Base-by-base conservation (phyloP, 441 rosid species). In the Populus trichocarpa region DNA sequence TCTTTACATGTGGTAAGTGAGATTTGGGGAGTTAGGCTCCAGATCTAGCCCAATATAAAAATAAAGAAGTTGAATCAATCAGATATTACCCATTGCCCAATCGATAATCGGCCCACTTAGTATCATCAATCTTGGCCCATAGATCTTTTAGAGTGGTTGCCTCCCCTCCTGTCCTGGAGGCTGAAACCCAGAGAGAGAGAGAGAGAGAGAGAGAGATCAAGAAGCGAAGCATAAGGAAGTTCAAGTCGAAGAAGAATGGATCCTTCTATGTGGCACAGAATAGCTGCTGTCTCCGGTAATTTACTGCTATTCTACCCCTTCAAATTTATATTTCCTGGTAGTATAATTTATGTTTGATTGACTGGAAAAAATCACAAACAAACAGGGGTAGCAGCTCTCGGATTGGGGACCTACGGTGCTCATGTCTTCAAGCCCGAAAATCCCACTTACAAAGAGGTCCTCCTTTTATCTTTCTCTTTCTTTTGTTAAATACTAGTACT, bases 351-450 rank as follows among this genome's bases (percentile, higher is more conserved):
- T 42, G 18, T 26, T 61, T 38, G 53, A 26, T 35, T 5, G 40
- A 30, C 65, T 83, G 77, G 74, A 6, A 32, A 6, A n/a, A 33
- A 33, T 33, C 57, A 14, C 57, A 46, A 46, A 46, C 57, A 12
- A 73, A 74, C 84, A 93, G 98, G 98, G 67, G 85, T 90, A 64
- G 95, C 95, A 25, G 98, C 95, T 69, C 90, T 96, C 77, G 98
- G 91, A 8, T 85, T 96, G 80, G 99, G 99, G 63, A 89, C 99
- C 25, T 92, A 92, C 64, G 99, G 98, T 35, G 89, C 93, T 67
- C 98, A 96, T 84, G 84, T 69, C 79, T 96, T 89, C 87, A 94
- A 90, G 73, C 99, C 97, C 25, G 75, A 92, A 75, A 89, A 96
- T 83, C 93, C 92, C 35, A 72, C 86, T 82, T 96, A 85, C 88